Conservation (phyloP, 116 monocot genomes). For the Cymodocea nodosa region DNA sequence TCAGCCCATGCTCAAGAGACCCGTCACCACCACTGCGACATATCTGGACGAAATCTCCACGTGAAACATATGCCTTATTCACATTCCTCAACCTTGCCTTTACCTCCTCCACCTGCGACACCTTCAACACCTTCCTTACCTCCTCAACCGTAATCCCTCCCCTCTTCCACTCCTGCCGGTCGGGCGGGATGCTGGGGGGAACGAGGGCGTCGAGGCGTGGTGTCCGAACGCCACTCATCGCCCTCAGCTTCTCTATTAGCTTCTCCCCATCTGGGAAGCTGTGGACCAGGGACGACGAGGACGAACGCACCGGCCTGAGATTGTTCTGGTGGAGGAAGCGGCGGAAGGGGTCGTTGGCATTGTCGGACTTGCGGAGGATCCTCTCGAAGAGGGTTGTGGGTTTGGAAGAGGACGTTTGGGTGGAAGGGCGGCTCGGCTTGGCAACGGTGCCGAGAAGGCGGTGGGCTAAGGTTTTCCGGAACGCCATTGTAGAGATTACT, state of each 20-base stretch:
- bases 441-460: conserved; percentile 6
- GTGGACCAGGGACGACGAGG: conserved; percentile 8
- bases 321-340: conserved; percentile 15
- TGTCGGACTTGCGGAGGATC: not conserved
- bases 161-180: too few relatives aligned
- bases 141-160: not conserved
- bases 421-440: not conserved
- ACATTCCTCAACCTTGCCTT: conserved; percentile 19
- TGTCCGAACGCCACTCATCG: too few relatives aligned
- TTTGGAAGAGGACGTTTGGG: not conserved
- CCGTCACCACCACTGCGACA: conserved; percentile 14
- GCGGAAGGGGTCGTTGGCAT: conserved; percentile 1
- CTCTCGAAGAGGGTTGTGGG: not conserved
- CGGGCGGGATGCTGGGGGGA: too few relatives aligned
- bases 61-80: conserved; percentile 15
- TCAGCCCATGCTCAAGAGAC: conserved; percentile 1
- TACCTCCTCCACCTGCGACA: conserved; percentile 29
- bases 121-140: conserved; percentile 26
- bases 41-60: conserved; percentile 18
- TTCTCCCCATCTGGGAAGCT: conserved; percentile 26
- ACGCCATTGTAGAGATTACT: conserved; percentile 16
- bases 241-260: conserved; percentile 4
- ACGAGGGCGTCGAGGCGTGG: too few relatives aligned
- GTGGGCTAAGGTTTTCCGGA: conserved; percentile 17
- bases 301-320: not conserved